phyloP scores from a whole-genome alignment of 345 rosid genomes.

The Brassica juncea region DNA sequence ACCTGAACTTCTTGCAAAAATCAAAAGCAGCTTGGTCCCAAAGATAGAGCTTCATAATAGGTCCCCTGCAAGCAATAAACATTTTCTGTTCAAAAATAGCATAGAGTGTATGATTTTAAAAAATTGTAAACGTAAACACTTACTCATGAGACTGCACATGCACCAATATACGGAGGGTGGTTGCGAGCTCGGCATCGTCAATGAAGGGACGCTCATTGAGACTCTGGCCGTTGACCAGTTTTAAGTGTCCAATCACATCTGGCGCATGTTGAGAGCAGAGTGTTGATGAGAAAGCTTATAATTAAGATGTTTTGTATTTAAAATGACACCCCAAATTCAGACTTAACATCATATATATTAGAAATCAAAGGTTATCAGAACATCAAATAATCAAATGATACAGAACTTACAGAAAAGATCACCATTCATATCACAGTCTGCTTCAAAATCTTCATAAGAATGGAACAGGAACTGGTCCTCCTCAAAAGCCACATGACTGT shows the following conservation, averaged over 20 bases:
- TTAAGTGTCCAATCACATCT: background rate
- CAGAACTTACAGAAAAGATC: background rate
- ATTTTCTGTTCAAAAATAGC: background rate
- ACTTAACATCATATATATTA: too few relatives aligned
- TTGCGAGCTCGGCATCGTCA: too few relatives aligned
- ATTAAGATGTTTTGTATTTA: background rate
- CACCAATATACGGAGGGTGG: too few relatives aligned
- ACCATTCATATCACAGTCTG: background rate
- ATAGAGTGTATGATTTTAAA: background rate
- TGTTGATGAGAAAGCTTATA: background rate
- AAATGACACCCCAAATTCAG: background rate
- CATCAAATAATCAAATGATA: too few relatives aligned
- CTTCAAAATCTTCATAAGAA: background rate
- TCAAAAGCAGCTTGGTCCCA: background rate
- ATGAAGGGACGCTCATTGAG: background rate
- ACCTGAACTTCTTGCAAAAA: background rate
- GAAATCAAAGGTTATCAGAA: too few relatives aligned
- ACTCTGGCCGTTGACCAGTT: background rate
- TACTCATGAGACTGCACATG: background rate
- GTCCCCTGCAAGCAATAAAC: background rate
- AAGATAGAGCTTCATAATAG: background rate
- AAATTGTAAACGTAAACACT: background rate
- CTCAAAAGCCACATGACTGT: background rate
- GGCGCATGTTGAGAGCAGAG: background rate
- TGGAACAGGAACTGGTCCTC: background rate